Conservation (phyloP, 257 asterid species). For the Solanum stenotomum region DNA sequence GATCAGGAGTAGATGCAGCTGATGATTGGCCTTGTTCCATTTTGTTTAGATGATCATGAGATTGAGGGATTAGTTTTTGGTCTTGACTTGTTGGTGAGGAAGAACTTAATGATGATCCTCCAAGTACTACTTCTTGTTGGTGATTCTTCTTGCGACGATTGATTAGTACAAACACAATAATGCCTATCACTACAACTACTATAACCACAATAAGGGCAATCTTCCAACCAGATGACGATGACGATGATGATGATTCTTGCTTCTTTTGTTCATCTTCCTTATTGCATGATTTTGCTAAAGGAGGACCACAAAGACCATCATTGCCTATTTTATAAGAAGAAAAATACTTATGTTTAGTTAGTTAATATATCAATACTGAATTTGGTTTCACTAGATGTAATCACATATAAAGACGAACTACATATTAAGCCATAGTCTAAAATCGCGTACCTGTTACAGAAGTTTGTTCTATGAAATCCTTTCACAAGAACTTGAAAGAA, state of each 20-base stretch:
- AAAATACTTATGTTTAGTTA: neutral
- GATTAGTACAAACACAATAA: conserved; percentile 36
- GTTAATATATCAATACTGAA: too few relatives aligned
- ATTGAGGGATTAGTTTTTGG: neutral
- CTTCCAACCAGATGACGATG: neutral
- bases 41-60: conserved; percentile 25
- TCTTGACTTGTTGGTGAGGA: neutral
- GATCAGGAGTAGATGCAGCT: conserved; percentile 13
- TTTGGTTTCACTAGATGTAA: too few relatives aligned
- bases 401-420: too few relatives aligned
- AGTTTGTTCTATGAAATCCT: too few relatives aligned
- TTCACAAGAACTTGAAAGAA: too few relatives aligned
- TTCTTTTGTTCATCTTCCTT: conserved; percentile 7
- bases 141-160: conserved; percentile 14
- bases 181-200: conserved; percentile 18
- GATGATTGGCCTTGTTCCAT: conserved; percentile 41
- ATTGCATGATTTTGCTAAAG: conserved; percentile 39
- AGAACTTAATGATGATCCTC: neutral
- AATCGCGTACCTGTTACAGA: neutral
- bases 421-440: neutral
- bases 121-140: neutral
- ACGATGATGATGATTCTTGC: conserved; percentile 13
- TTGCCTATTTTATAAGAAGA: conserved; percentile 33
- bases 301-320: conserved; percentile 56
- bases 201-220: conserved; percentile 18